Conservation (phyloP, 2,329 filamentous ascomycete genomes). For the Trichophyton mentagrophytes region DNA sequence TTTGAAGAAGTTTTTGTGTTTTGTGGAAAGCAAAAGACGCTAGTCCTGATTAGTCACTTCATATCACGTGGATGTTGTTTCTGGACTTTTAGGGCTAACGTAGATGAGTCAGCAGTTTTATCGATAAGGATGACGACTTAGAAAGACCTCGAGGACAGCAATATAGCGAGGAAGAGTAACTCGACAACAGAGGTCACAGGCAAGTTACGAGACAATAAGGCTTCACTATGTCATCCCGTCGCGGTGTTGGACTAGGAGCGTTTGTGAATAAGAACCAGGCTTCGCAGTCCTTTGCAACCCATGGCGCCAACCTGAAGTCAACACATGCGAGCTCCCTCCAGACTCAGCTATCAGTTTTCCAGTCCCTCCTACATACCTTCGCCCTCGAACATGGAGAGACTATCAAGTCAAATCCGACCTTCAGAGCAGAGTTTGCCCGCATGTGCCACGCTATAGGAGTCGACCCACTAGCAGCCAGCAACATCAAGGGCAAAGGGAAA, state of each 20-base stretch:
- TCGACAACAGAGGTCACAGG: background rate
- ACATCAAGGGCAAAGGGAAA: constrained; percentile 37
- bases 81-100: background rate
- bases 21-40: background rate
- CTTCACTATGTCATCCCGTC: constrained; percentile 32
- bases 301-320: constrained; percentile 75
- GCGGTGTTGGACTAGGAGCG: constrained; percentile 75
- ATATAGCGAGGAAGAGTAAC: background rate
- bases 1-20: constrained; percentile 11
- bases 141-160: no score
- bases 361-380: constrained; percentile 88
- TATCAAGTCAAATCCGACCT: constrained; percentile 87
- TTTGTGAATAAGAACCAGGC: constrained; percentile 77
- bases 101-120: background rate
- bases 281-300: constrained; percentile 76
- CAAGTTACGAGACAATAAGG: background rate
- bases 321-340: constrained; percentile 75
- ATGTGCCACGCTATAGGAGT: constrained; percentile 98
- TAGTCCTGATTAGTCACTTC: background rate
- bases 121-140: background rate
- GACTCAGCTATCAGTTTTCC: constrained; percentile 91
- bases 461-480: constrained; percentile 70
- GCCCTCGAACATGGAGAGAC: constrained; percentile 88
- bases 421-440: constrained; percentile 91
- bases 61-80: background rate